Evolutionary conservation across 306 rosid species (phyloP).

Genomic region (Castanea mollissima): DNA sequence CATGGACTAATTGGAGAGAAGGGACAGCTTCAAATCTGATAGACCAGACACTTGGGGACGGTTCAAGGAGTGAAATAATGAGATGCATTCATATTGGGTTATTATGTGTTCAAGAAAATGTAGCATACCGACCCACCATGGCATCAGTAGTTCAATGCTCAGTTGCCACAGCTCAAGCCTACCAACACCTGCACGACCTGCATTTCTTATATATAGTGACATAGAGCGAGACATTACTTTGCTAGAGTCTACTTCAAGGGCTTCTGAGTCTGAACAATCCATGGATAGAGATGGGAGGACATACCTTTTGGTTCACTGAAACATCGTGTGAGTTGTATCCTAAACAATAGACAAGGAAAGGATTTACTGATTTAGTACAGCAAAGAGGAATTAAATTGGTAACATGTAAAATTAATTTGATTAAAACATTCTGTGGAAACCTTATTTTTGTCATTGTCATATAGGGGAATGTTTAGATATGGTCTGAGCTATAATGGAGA

Average conservation of each 20-base stretch:
- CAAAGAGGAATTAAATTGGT: too few species aligned
- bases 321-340: too few species aligned
- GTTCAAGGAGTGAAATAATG: neutral
- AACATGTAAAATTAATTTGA: too few species aligned
- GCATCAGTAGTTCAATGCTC: constrained; percentile 2
- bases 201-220: neutral
- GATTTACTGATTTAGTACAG: too few species aligned
- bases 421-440: too few species aligned
- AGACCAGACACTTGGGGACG: neutral
- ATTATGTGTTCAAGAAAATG: too few species aligned
- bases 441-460: too few species aligned
- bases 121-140: constrained; percentile 5
- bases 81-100: too few species aligned
- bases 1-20: constrained; percentile 17
- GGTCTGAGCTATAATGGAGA: too few species aligned
- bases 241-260: neutral
- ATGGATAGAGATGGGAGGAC: neutral
- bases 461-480: too few species aligned
- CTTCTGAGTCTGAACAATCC: neutral
- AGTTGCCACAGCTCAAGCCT: constrained; percentile 8
- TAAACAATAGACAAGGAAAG: too few species aligned
- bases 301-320: too few species aligned
- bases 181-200: neutral
- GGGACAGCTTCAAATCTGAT: neutral
- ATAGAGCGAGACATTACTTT: neutral